A percentile compares a stretch with the other conserved stretches of the same genome.
These are phyloP conservation scores for Blepharisma japonicum DNA, from an alignment of 73 alveolate genomes.

Conservation along the genomic window DNA sequence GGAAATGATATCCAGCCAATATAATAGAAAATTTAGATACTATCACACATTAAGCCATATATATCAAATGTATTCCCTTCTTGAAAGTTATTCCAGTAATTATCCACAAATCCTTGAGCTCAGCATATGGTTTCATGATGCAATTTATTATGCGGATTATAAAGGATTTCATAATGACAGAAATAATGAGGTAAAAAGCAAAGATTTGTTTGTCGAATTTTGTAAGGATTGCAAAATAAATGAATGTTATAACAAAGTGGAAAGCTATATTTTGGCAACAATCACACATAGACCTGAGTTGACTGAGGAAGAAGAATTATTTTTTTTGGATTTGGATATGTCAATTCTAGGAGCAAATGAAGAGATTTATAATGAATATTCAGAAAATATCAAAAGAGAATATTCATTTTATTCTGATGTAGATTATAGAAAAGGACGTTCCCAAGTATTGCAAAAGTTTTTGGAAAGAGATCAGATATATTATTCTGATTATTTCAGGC, in stretches of 20 bases:
- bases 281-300: not conserved
- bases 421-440: not conserved
- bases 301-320: not conserved
- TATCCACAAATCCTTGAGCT: not conserved
- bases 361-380: not conserved
- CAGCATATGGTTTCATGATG: not conserved
- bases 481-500: not conserved
- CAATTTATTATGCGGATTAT: not conserved
- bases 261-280: not conserved
- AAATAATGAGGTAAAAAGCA: not conserved
- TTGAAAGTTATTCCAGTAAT: not conserved
- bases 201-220: not conserved
- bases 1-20: slow-evolving; percentile 13
- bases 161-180: not conserved
- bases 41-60: slow-evolving; percentile 19
- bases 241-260: not conserved
- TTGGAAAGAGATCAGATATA: not conserved
- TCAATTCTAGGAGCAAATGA: not conserved
- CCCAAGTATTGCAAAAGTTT: not conserved
- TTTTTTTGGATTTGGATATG: slow-evolving; percentile 9
- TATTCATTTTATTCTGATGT: not conserved
- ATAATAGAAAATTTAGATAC: not conserved
- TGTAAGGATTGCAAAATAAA: not conserved
- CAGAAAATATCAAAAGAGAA: not conserved
- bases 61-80: not conserved